Percentiles rank a stretch among this genome's conserved stretches.
These are phyloP conservation scores for Saccharum officinarum DNA, from an alignment of 176 grass and related monocot genomes.

Conservation along the genomic window DNA sequence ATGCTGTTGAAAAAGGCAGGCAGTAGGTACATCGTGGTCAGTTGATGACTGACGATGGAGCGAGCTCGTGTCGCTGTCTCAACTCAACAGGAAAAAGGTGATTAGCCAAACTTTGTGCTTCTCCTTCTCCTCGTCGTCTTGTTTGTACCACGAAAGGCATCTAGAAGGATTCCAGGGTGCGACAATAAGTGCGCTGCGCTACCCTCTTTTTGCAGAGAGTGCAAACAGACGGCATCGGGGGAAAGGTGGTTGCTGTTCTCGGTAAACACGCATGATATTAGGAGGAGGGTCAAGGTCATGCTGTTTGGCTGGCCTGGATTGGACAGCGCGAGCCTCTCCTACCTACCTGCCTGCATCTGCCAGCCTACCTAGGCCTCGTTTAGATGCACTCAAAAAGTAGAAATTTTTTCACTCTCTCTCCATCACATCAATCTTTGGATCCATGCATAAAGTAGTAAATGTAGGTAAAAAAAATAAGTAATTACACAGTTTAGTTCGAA, in stretches of 20 bases:
- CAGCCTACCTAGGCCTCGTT: no score
- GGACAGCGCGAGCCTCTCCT: not conserved
- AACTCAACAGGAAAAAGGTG: not conserved
- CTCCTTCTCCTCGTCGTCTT: not conserved
- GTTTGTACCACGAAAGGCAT: slow-evolving; percentile 11
- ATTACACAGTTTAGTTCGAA: no score
- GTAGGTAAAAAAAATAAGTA: no score
- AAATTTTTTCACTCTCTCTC: no score
- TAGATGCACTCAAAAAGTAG: no score
- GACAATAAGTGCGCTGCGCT: not conserved
- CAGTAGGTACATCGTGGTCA: not conserved
- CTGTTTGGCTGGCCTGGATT: slow-evolving; percentile 1
- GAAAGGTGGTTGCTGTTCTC: not conserved
- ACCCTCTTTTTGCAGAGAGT: not conserved
- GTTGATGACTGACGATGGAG: not conserved
- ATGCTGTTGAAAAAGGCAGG: not conserved
- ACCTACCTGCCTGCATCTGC: slow-evolving; percentile 7
- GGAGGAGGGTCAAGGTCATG: not conserved
- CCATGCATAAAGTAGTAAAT: no score
- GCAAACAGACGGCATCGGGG: not conserved
- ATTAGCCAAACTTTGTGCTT: not conserved
- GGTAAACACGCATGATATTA: not conserved
- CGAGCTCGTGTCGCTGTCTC: slow-evolving; percentile 3
- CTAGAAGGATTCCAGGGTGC: slow-evolving; percentile 34
- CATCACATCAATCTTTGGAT: no score